Percentiles rank a stretch among this genome's conserved stretches.
These are phyloP conservation scores for Glebionis coronaria DNA, from an alignment of 129 eudicot species.

Conservation along the genomic window DNA sequence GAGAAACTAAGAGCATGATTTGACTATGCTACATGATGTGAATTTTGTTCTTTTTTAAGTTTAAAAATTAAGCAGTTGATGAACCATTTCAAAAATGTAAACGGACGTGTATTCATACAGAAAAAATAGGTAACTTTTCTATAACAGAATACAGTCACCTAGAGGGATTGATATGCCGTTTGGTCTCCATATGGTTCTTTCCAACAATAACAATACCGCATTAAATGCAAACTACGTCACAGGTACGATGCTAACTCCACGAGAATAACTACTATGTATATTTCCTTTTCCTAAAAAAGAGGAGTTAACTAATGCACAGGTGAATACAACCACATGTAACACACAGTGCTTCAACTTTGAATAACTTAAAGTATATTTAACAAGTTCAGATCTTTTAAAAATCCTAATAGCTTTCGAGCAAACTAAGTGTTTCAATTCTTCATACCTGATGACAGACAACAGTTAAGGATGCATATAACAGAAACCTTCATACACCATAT, in stretches of 20 bases:
- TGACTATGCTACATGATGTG: too few relatives aligned
- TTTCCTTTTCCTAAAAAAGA: background rate
- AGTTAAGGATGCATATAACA: too few relatives aligned
- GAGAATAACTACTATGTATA: background rate
- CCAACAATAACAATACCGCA: constrained; percentile 12
- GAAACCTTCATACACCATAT: too few relatives aligned
- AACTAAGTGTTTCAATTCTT: too few relatives aligned
- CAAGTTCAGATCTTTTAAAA: background rate
- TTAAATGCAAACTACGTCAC: constrained; percentile 6
- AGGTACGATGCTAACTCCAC: background rate
- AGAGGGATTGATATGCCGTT: background rate
- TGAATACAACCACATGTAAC: constrained; percentile 6
- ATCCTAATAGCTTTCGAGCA: background rate
- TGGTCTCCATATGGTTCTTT: constrained; percentile 2
- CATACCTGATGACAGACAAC: too few relatives aligned
- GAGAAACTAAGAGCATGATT: too few relatives aligned
- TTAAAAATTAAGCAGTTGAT: too few relatives aligned
- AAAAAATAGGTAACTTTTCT: background rate
- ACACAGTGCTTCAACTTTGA: constrained; percentile 1
- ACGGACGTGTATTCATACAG: background rate
- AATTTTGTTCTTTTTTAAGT: background rate
- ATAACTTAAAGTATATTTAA: background rate
- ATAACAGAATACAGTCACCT: background rate
- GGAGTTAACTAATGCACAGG: constrained; percentile 1
- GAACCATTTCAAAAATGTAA: background rate